Evolutionary conservation across 352 stramenopile genomes (phyloP).

Genomic region (Phytophthora aleatoria): DNA sequence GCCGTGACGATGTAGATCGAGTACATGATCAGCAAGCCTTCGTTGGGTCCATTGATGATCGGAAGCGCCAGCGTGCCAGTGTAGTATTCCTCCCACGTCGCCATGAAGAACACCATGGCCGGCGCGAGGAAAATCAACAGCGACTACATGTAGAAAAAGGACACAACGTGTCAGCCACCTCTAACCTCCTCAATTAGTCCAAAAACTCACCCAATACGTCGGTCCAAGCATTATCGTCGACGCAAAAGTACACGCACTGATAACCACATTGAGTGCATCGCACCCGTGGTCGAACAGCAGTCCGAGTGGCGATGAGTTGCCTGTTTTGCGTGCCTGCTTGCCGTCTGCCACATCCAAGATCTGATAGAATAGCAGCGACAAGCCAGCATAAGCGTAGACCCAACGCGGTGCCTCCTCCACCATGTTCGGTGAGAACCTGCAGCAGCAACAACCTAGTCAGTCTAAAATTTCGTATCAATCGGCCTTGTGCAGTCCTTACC

Average conservation of each 20-base stretch:
- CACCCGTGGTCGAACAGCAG: conserved; percentile 88
- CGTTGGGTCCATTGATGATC: conserved; percentile 96
- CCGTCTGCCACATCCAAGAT: conserved; percentile 87
- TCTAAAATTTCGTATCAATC: not conserved
- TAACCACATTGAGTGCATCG: conserved; percentile 82
- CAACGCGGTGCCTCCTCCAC: conserved; percentile 70
- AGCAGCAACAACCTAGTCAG: conserved; percentile 42
- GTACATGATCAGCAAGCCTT: conserved; percentile 94
- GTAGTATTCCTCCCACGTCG: conserved; percentile 99
- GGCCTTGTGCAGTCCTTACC: conserved; percentile 29
- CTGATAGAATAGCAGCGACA: conserved; percentile 81
- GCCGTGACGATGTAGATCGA: conserved; percentile 76
- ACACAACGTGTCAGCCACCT: not conserved
- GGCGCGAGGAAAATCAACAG: conserved; percentile 68
- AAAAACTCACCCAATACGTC: conserved; percentile 80
- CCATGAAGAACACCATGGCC: conserved; percentile 95
- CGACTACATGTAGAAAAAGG: conserved; percentile 50
- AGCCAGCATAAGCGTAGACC: conserved; percentile 70
- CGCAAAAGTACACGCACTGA: conserved; percentile 84
- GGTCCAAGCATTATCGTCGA: conserved; percentile 87
- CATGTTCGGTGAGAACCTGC: conserved; percentile 85
- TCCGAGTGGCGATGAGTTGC: conserved; percentile 85
- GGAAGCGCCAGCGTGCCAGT: conserved; percentile 95
- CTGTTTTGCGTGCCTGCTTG: conserved; percentile 87
- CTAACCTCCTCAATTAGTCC: conserved; percentile 10